Percentiles rank a stretch among this genome's conserved stretches.
phyloP scores from a whole-genome alignment of 2,329 filamentous ascomycete genomes.

The Sporothrix globosa region DNA sequence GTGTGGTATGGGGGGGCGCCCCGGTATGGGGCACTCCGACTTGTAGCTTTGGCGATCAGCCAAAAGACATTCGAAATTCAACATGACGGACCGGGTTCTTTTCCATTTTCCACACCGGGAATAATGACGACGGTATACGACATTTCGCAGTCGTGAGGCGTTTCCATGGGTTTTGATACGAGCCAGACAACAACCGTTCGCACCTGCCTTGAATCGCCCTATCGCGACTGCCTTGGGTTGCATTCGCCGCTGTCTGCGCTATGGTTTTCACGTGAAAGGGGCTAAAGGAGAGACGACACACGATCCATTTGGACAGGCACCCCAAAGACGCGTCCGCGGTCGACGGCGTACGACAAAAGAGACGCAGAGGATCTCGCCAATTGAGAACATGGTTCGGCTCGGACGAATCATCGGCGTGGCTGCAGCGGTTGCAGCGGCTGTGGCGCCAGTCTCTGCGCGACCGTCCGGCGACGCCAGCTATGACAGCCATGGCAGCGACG shows the following conservation, averaged over 20 bases:
- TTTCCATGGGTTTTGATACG: not conserved
- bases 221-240: not conserved
- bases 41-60: not conserved
- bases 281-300: conserved; percentile 9
- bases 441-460: conserved; percentile 16
- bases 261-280: conserved; percentile 25
- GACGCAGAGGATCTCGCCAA: not conserved
- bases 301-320: no score
- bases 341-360: not conserved
- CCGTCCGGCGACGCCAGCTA: not conserved
- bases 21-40: not conserved
- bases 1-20: not conserved
- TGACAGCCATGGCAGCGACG: no score
- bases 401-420: not conserved
- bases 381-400: conserved; percentile 16
- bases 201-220: not conserved
- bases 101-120: not conserved
- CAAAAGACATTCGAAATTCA: not conserved
- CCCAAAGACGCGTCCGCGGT: not conserved
- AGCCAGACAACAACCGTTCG: not conserved
- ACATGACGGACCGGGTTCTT: conserved; percentile 3
- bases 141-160: conserved; percentile 6
- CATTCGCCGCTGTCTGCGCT: not conserved
- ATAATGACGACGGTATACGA: not conserved
- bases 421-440: not conserved